Percentiles rank a stretch among this genome's conserved stretches.
phyloP scores from a whole-genome alignment of 768 basidiomycete genomes.

The Kwoniella shandongensis region DNA sequence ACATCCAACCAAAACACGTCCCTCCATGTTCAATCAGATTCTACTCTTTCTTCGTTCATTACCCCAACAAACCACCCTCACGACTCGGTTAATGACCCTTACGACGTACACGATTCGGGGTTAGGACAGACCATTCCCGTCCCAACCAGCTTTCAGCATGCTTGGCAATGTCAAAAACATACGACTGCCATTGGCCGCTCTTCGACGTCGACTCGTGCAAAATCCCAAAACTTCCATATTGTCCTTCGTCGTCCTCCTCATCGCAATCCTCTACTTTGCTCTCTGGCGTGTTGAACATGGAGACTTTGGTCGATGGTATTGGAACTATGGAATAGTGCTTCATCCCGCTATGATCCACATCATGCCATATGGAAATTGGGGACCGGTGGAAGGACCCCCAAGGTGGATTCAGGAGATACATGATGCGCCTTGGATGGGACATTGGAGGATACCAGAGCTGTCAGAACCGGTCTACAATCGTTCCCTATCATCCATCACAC shows the following conservation, averaged over 20 bases:
- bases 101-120: too few relatives aligned
- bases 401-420: conserved; percentile 26
- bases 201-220: not conserved
- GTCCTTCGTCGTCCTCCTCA: not conserved
- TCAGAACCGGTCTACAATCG: conserved; percentile 12
- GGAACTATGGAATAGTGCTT: conserved; percentile 19
- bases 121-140: too few relatives aligned
- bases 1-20: not conserved
- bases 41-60: too few relatives aligned
- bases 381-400: conserved; percentile 15
- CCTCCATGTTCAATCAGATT: too few relatives aligned
- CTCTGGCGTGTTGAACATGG: not conserved
- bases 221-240: not conserved
- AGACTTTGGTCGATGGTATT: conserved; percentile 27
- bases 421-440: conserved; percentile 31
- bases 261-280: not conserved
- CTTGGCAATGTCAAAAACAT: too few relatives aligned
- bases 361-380: conserved; percentile 22
- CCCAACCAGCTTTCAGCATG: too few relatives aligned
- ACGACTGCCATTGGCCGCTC: too few relatives aligned
- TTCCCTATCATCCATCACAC: not conserved
- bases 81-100: too few relatives aligned
- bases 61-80: too few relatives aligned
- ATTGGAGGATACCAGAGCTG: conserved; percentile 20
- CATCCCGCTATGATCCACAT: conserved; percentile 20